Evolutionary conservation across 2,329 filamentous ascomycete genomes (phyloP).

Genomic region (Xylariaceae sp.): DNA sequence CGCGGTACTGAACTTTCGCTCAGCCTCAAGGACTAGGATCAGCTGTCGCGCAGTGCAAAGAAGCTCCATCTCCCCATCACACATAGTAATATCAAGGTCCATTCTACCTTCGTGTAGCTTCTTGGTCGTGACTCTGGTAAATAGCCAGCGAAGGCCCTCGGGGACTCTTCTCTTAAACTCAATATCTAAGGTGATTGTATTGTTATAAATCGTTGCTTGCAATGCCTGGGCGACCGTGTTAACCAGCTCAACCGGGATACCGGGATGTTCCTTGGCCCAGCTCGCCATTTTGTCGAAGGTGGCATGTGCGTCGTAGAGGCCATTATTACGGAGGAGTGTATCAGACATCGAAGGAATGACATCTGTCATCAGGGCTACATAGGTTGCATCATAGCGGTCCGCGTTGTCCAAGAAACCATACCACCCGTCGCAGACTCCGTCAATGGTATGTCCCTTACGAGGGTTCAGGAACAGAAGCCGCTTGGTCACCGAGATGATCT

Average conservation of each 20-base stretch:
- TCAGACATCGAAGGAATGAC: constrained; percentile 27
- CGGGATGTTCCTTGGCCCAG: constrained; percentile 25
- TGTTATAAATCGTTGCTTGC: constrained; percentile 14
- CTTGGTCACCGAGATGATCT: constrained; percentile 20
- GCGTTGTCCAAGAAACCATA: constrained; percentile 9
- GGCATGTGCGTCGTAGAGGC: constrained; percentile 22
- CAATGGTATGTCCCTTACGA: constrained; percentile 16
- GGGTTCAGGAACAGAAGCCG: constrained; percentile 21
- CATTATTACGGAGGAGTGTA: constrained; percentile 24
- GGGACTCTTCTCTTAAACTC: constrained; percentile 26
- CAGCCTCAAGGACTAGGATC: constrained; percentile 19
- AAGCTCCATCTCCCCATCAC: constrained; percentile 21
- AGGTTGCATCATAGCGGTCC: constrained; percentile 21
- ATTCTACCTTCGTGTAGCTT: constrained; percentile 24
- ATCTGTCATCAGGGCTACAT: constrained; percentile 27
- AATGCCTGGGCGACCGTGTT: constrained; percentile 20
- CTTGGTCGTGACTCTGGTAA: constrained; percentile 19
- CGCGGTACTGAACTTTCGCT: constrained; percentile 17
- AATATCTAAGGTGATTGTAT: constrained; percentile 24
- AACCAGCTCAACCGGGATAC: constrained; percentile 11
- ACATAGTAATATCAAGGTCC: constrained; percentile 22
- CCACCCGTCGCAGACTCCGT: constrained; percentile 25
- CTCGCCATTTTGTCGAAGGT: constrained; percentile 7
- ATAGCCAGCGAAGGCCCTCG: constrained; percentile 20
- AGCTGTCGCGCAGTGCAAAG: constrained; percentile 19